Percentiles rank a stretch among this genome's conserved stretches.
Conservation (phyloP, 1,284 basidiomycete species). For the Marasmius fiardii region DNA sequence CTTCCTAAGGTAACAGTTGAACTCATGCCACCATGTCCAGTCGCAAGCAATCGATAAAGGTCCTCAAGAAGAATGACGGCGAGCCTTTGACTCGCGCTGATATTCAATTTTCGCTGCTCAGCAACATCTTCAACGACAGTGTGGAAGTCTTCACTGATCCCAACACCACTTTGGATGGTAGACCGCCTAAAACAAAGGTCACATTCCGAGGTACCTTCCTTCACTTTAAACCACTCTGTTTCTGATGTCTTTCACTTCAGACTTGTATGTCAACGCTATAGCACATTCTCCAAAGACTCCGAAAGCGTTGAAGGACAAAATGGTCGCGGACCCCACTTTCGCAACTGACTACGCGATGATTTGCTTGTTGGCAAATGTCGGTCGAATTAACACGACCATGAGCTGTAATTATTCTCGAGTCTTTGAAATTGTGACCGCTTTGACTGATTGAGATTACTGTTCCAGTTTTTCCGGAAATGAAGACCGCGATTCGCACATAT, state of each 20-base stretch:
- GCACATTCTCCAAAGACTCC: constrained; percentile 65
- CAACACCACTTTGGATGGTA: constrained; percentile 39
- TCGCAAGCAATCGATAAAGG: constrained; percentile 7
- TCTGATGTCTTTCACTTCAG: constrained; percentile 52
- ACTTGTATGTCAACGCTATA: constrained; percentile 74
- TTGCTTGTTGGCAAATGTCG: constrained; percentile 76
- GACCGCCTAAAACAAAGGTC: constrained; percentile 7
- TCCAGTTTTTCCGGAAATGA: constrained; percentile 77
- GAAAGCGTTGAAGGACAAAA: constrained; percentile 60
- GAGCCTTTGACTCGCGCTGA: constrained; percentile 62
- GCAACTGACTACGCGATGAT: constrained; percentile 77
- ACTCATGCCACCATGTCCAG: constrained; percentile 3
- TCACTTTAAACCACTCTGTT: not conserved
- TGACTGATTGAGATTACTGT: constrained; percentile 8
- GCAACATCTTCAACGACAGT: constrained; percentile 57
- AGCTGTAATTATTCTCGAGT: constrained; percentile 56
- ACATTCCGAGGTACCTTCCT: constrained; percentile 7
- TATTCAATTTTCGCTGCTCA: constrained; percentile 74
- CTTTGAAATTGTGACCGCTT: constrained; percentile 4
- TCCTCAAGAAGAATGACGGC: constrained; percentile 58
- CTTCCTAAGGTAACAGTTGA: not conserved
- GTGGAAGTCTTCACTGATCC: constrained; percentile 67
- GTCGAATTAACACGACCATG: constrained; percentile 81
- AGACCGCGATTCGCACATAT: constrained; percentile 77
- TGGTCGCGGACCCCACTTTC: constrained; percentile 60